These are phyloP conservation scores for Cyclotella distinguenda DNA, from an alignment of 108 stramenopile species.

Conservation along the genomic window DNA sequence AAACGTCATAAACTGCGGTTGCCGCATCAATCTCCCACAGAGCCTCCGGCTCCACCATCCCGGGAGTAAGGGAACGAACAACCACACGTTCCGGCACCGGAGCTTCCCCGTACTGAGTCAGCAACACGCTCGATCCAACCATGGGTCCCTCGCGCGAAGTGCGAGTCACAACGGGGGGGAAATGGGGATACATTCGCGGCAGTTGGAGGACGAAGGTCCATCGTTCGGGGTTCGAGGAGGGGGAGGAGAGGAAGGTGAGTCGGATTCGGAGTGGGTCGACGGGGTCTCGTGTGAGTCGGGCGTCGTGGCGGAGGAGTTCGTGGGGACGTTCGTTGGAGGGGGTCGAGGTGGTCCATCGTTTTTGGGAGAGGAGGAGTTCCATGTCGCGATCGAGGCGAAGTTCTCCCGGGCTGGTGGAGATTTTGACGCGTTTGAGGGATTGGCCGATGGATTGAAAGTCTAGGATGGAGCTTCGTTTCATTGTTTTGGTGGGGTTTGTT, in stretches of 20 bases:
- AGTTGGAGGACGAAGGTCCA: constrained; percentile 56
- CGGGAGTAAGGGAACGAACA: constrained; percentile 1
- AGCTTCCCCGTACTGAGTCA: constrained; percentile 46
- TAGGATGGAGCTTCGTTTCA: constrained; percentile 22
- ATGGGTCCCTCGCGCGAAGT: constrained; percentile 45
- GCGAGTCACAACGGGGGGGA: constrained; percentile 51
- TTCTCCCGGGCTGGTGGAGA: constrained; percentile 67
- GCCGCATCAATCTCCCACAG: constrained; percentile 30
- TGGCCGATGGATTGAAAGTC: constrained; percentile 19
- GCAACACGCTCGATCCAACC: no score
- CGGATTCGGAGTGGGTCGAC: constrained; percentile 55
- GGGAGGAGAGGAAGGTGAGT: constrained; percentile 27
- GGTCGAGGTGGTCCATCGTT: constrained; percentile 27
- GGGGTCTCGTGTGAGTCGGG: constrained; percentile 35
- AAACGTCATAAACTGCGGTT: constrained; percentile 48
- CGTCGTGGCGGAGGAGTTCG: constrained; percentile 21
- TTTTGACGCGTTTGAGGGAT: constrained; percentile 66
- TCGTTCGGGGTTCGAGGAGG: constrained; percentile 18
- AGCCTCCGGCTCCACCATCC: neutral
- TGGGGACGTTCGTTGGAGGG: constrained; percentile 1
- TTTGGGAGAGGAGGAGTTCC: constrained; percentile 32
- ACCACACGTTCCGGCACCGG: constrained; percentile 30
- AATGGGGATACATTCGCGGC: constrained; percentile 79
- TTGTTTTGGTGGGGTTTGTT: neutral
- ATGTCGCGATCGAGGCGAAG: constrained; percentile 68